Conservation (phyloP, 306 rosid species). For the Neltuma alba region DNA sequence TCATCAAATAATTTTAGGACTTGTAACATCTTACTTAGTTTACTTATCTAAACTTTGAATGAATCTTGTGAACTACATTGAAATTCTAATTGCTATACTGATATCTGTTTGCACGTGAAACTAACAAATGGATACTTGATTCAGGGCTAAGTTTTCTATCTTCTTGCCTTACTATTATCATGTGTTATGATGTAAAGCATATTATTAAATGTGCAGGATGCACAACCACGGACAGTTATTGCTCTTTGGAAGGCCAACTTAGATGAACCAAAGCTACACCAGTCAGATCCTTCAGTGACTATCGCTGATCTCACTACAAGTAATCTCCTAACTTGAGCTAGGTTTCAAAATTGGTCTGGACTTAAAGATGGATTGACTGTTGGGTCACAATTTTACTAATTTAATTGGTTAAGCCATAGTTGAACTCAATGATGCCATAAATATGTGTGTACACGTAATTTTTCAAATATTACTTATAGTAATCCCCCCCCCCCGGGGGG, state of each 20-base stretch:
- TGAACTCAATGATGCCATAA: not conserved
- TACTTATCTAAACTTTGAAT: not conserved
- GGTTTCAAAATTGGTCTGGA: not conserved
- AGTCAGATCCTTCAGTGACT: conserved; percentile 79
- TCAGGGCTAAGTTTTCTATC: conserved; percentile 22
- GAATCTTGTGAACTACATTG: conserved; percentile 1
- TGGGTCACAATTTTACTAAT: not conserved
- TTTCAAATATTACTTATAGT: not conserved
- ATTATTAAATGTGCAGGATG: conserved; percentile 66
- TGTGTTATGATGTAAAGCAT: conserved; percentile 25
- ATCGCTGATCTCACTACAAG: conserved; percentile 58
- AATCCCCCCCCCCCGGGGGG: too few relatives aligned
- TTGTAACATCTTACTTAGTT: conserved; percentile 2
- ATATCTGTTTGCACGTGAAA: conserved; percentile 18
- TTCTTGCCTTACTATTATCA: conserved; percentile 21
- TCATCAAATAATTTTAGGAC: not conserved
- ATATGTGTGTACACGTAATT: not conserved
- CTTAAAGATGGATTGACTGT: not conserved
- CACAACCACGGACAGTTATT: conserved; percentile 69
- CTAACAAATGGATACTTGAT: conserved; percentile 1
- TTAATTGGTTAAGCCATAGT: not conserved
- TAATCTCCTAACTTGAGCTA: conserved; percentile 48
- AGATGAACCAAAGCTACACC: conserved; percentile 77
- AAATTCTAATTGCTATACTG: conserved; percentile 14
- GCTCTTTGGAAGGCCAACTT: conserved; percentile 85